Base-by-base conservation (phyloP, 441 rosid genomes). In the Populus tomentosa region DNA sequence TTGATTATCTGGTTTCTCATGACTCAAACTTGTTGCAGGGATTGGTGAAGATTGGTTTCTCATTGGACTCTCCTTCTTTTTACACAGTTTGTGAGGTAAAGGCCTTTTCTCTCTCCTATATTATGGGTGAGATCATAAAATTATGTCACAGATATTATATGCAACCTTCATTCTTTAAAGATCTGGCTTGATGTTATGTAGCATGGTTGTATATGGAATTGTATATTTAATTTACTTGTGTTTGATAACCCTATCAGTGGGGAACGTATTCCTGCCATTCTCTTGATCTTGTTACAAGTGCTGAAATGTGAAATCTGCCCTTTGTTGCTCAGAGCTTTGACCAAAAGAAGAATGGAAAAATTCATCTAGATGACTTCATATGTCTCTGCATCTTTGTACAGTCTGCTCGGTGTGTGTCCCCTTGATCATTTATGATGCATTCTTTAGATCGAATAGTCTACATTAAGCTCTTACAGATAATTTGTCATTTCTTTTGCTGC, bases 311-410 rank as follows among this genome's bases (percentile, higher is more conserved):
- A 68, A 71, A 30, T 64, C 64, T 80, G 32, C 24, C 14, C 32
- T 56, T 80, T 36, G 7, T 79, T 67, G 56, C 71, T 70, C 84
- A 91, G 93, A 91, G 91, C 84, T 89, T 91, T 71, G 95, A 91
- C 76, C 80, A 83, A 68, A 86, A 84, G 83, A 88, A 89, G 88
- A 82, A 85, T n/a, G 93, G 93, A 33, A 85, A 78, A 79, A 82
- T 88, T 82, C 92, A 86, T 63, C 83, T 88, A 80, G 92, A 88
- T 84, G 90, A 84, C 81, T 87, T 89, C 87, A 91, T 91, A 50
- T 86, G 93, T 64, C 88, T 91, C 68, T 89, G 90, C 83, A 86
- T 91, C 79, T 91, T 91, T 77, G 53, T 88, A 70, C 93, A 91
- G 76, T 91, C 95, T 71, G 85, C 93, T 72, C 81, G 89, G 95